phyloP scores from a whole-genome alignment of 306 rosid species.

The Crotalaria pallida region DNA sequence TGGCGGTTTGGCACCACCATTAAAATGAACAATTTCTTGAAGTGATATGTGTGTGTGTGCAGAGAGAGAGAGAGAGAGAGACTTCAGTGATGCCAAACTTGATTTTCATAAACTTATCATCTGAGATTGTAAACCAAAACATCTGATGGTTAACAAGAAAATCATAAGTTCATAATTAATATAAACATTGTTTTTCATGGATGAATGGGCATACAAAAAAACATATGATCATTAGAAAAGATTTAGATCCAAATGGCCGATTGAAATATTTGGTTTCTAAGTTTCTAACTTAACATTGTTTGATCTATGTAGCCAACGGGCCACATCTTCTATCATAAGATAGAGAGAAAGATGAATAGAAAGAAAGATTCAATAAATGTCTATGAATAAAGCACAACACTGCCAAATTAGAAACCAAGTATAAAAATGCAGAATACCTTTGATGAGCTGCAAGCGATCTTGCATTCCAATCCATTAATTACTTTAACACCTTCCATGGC shows the following conservation, averaged over 20 bases:
- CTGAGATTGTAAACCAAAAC: neutral
- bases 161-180: neutral
- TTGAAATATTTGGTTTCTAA: neutral
- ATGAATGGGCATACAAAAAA: too few species aligned
- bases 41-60: neutral
- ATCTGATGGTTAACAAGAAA: neutral
- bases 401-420: neutral
- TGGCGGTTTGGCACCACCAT: too few species aligned
- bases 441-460: slow-evolving; percentile 87
- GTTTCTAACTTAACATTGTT: too few species aligned
- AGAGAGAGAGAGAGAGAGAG: neutral
- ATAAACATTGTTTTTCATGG: neutral
- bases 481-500: slow-evolving; percentile 76
- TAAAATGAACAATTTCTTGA: neutral
- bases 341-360: neutral
- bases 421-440: slow-evolving; percentile 53
- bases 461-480: slow-evolving; percentile 92
- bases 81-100: neutral
- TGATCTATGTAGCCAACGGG: neutral
- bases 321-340: neutral
- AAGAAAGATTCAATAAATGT: neutral
- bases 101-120: neutral
- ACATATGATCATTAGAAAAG: neutral
- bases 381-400: neutral
- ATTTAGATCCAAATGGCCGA: neutral